Conservation (phyloP, 2,329 filamentous ascomycete species). For the Fusarium sp. region DNA sequence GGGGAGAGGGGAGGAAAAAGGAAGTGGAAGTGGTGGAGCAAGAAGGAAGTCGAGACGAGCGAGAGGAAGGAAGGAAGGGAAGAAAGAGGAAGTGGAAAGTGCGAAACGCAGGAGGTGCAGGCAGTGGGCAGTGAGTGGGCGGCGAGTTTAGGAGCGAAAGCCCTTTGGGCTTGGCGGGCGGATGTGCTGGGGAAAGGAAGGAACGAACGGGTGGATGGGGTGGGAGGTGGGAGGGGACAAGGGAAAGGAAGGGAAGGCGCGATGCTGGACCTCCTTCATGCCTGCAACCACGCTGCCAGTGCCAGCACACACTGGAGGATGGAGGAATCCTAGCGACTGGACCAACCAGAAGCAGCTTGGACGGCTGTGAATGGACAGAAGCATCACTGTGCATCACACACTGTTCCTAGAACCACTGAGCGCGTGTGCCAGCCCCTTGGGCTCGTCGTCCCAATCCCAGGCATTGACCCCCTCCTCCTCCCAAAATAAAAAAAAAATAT, state of each 20-base stretch:
- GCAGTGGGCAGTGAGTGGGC: constrained; percentile 17
- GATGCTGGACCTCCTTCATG: constrained; percentile 8
- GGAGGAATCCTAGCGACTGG: neutral
- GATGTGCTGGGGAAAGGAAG: constrained; percentile 39
- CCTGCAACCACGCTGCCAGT: neutral
- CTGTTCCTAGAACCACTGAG: constrained; percentile 29
- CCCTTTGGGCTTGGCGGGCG: constrained; percentile 37
- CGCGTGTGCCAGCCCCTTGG: constrained; percentile 32
- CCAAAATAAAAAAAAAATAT: constrained; percentile 6
- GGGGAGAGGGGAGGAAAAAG: constrained; percentile 46
- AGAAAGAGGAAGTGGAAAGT: constrained; percentile 37
- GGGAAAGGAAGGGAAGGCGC: constrained; percentile 19
- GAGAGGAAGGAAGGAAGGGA: constrained; percentile 47
- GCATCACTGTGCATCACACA: constrained; percentile 33
- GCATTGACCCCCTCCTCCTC: neutral
- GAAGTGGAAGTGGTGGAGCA: constrained; percentile 45
- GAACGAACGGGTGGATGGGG: constrained; percentile 36
- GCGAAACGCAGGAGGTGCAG: constrained; percentile 25
- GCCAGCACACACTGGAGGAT: constrained; percentile 12
- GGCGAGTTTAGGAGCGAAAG: constrained; percentile 13
- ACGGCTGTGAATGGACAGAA: constrained; percentile 32
- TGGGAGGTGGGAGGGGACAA: neutral
- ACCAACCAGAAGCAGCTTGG: neutral
- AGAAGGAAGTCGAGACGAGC: constrained; percentile 31
- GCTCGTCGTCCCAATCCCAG: constrained; percentile 9